phyloP scores from a whole-genome alignment of 257 asterid species.

The Craterostigma plantagineum region DNA sequence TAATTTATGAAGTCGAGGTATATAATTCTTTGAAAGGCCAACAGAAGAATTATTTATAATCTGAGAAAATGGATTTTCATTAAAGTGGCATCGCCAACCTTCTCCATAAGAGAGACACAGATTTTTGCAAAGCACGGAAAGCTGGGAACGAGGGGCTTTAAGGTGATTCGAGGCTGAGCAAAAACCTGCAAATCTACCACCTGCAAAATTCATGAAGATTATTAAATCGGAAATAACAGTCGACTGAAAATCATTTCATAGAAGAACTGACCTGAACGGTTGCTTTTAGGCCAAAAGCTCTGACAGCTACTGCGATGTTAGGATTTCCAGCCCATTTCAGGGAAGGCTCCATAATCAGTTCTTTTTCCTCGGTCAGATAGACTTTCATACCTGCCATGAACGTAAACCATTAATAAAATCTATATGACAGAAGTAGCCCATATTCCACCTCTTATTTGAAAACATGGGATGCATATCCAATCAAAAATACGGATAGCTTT shows the following conservation, averaged over 20 bases:
- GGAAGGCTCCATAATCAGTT: conserved; percentile 95
- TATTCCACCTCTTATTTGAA: too few relatives aligned
- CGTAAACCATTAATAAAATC: too few relatives aligned
- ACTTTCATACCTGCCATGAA: conserved; percentile 22
- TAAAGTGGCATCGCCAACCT: conserved; percentile 18
- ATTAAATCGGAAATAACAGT: neutral
- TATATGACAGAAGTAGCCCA: too few relatives aligned
- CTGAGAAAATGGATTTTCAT: neutral
- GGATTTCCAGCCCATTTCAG: conserved; percentile 99
- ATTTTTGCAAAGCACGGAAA: conserved; percentile 81
- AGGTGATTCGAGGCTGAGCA: conserved; percentile 89
- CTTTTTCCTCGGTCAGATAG: conserved; percentile 29
- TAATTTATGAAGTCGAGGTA: too few relatives aligned
- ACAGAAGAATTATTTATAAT: too few relatives aligned
- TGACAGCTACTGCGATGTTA: conserved; percentile 50
- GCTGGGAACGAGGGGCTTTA: conserved; percentile 96
- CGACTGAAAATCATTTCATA: conserved; percentile 6
- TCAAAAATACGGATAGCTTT: too few relatives aligned
- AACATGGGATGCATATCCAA: too few relatives aligned
- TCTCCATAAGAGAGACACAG: conserved; percentile 46
- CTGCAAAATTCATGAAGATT: conserved; percentile 24
- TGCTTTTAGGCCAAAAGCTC: conserved; percentile 72
- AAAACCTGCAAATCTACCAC: conserved; percentile 83
- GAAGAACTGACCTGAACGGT: conserved; percentile 62
- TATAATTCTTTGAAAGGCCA: too few relatives aligned